These are phyloP conservation scores for Suillus ampliporus DNA, from an alignment of 768 basidiomycete species.

Conservation along the genomic window DNA sequence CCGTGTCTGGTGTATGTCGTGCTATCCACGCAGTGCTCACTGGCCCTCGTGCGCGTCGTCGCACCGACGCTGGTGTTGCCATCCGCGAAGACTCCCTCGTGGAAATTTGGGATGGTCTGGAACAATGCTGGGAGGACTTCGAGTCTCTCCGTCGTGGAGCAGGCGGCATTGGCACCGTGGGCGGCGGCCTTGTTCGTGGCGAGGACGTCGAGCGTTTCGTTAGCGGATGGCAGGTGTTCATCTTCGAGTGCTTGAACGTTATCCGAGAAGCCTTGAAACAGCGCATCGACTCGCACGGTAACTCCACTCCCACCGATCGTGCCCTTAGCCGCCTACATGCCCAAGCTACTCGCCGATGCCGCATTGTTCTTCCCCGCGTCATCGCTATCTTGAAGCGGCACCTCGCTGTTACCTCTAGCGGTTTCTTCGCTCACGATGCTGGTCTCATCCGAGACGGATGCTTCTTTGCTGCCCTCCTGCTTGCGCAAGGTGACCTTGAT, in stretches of 20 bases:
- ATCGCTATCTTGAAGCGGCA: conserved; percentile 58
- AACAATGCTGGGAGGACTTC: conserved; percentile 84
- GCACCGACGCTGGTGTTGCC: conserved; percentile 52
- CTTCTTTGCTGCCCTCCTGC: conserved; percentile 82
- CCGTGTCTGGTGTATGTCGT: conserved; percentile 78
- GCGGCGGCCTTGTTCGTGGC: conserved; percentile 40
- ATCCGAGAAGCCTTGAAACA: conserved; percentile 84
- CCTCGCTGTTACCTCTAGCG: conserved; percentile 44
- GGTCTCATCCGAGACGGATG: conserved; percentile 88
- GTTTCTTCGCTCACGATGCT: conserved; percentile 85
- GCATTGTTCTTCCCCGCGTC: conserved; percentile 53
- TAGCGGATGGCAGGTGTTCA: conserved; percentile 90
- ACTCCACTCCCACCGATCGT: conserved; percentile 52
- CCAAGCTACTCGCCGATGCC: conserved; percentile 55
- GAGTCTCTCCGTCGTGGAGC: conserved; percentile 60
- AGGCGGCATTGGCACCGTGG: conserved; percentile 46
- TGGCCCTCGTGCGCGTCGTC: conserved; percentile 72
- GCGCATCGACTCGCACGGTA: conserved; percentile 47
- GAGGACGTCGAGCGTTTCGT: conserved; percentile 72
- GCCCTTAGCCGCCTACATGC: conserved; percentile 52
- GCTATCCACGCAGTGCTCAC: conserved; percentile 80
- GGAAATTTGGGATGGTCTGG: conserved; percentile 86
- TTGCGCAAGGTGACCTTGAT: conserved; percentile 61
- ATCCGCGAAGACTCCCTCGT: conserved; percentile 70
- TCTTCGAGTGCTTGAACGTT: conserved; percentile 91